Evolutionary conservation across 164 flowering plant genomes (phyloP), one percentile per base, ranked within the genome.

Genomic region (Piper betle): DNA sequence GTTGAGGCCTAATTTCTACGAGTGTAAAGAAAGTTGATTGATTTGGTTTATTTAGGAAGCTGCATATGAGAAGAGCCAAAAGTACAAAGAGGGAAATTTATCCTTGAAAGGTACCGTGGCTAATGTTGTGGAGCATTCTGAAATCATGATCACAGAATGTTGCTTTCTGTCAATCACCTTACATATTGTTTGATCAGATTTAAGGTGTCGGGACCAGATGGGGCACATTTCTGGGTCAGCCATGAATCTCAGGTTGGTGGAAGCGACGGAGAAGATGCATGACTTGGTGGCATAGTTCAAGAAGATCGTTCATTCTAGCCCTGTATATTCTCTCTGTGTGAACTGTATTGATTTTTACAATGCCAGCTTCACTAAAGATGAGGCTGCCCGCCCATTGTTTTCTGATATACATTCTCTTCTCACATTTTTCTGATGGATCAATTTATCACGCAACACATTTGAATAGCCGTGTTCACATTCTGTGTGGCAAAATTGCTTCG

Each of bases 231-330:
- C 69, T 83, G 87, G 87, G 71, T 58, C n/a, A 75, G 67, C 67
- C 82, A 75, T 69, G 94, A 76, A 74, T 73, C 85, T 25, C 81
- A 76, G 48, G 63, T 75, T 63, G 78, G 76, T 68, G 86, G 82
- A 59, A 88, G 91, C 67, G 96, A 91, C 71, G 85, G 80, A 7
- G 97, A 87, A 68, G 97, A 84, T 68, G 82, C 63, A 69, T 84
- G 74, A 82, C 10, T 5, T 10, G 15, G 3, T 12, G 50, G 50
- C 50, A 9, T 2, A 6, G 15, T 46, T 25, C 33, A 25, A 25
- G 10, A 9, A 46, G 50, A 54, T 8, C 33, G 17, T 18, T 54
- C 18, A 16, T 20, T 6, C 18, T 20, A 54, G 7, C 33, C 4
- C 18, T 46, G 50, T 46, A 46, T 15, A 46, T 46, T 46, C 50